These are phyloP conservation scores for Calonectria pseudoturangicola DNA, from an alignment of 2,329 filamentous ascomycete genomes.

Conservation along the genomic window DNA sequence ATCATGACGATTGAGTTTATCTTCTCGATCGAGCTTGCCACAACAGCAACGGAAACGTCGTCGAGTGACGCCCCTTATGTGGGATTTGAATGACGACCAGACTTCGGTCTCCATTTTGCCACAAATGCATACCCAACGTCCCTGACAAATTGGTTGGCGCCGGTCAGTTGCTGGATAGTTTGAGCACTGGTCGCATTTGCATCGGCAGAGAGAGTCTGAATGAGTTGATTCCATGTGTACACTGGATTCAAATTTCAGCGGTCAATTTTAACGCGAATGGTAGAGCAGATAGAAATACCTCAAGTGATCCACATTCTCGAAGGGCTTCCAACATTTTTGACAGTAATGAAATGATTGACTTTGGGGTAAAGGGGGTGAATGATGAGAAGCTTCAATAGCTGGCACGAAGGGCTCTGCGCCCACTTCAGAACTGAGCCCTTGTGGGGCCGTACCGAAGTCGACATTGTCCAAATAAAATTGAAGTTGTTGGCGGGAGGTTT, in stretches of 20 bases:
- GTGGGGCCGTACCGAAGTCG: background rate
- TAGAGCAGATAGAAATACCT: background rate
- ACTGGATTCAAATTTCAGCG: background rate
- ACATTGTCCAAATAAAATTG: background rate
- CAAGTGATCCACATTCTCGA: background rate
- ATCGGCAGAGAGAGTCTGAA: background rate
- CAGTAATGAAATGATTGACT: background rate
- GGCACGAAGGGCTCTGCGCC: background rate
- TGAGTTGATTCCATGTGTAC: background rate
- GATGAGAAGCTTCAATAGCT: background rate
- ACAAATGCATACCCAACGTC: background rate
- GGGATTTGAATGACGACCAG: background rate
- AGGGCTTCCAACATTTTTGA: background rate
- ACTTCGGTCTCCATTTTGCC: background rate
- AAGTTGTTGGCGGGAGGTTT: background rate
- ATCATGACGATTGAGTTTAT: background rate
- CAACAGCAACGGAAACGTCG: conserved; percentile 3
- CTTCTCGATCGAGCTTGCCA: conserved; percentile 2
- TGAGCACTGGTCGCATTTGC: background rate
- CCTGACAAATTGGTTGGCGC: background rate
- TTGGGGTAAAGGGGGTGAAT: background rate
- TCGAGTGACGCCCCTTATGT: background rate
- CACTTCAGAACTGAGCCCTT: conserved; percentile 4
- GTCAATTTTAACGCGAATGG: background rate
- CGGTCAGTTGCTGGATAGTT: background rate